Conservation (phyloP, 2,329 filamentous ascomycete genomes). For the Xylariaceae sp. region DNA sequence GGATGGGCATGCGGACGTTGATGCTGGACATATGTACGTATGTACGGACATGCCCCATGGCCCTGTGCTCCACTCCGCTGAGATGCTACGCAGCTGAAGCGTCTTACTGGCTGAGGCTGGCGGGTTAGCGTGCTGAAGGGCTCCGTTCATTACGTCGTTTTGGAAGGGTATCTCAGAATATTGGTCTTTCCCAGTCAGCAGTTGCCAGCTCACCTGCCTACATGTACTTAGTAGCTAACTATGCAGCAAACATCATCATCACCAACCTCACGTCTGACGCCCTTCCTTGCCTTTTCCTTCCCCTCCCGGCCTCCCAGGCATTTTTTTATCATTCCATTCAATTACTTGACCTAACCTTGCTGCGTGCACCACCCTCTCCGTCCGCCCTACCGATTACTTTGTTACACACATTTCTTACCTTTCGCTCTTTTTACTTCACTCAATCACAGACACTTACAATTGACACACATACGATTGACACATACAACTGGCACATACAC, state of each 20-base stretch:
- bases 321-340: slow-evolving; percentile 6
- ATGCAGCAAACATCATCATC: too few relatives aligned
- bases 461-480: too few relatives aligned
- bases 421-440: too few relatives aligned
- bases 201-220: too few relatives aligned
- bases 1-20: too few relatives aligned
- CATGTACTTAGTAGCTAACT: too few relatives aligned
- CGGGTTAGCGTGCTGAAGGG: slow-evolving; percentile 11
- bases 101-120: slow-evolving; percentile 9
- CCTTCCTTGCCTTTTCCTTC: slow-evolving; percentile 2
- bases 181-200: background rate
- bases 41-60: background rate
- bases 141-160: slow-evolving; percentile 27
- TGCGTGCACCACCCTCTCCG: too few relatives aligned
- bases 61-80: background rate
- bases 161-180: slow-evolving; percentile 20
- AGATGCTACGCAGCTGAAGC: background rate
- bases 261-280: slow-evolving; percentile 14
- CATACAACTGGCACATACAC: too few relatives aligned
- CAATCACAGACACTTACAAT: too few relatives aligned
- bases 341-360: too few relatives aligned
- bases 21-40: background rate
- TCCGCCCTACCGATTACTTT: too few relatives aligned
- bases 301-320: background rate
- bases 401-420: too few relatives aligned